Conservation (phyloP, 306 rosid species). For the Geum urbanum region DNA sequence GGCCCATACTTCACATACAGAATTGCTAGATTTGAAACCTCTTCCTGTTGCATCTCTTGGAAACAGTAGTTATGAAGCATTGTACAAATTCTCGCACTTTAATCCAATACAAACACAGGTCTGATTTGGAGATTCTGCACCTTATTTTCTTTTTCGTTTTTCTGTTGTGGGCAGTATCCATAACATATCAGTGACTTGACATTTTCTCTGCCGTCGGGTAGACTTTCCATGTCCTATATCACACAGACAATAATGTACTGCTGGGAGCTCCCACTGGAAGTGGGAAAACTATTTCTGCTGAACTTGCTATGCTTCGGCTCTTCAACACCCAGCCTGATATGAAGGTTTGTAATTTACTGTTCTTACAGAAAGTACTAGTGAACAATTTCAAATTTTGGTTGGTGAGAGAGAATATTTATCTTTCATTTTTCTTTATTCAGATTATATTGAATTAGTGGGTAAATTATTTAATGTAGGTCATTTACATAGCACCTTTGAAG, state of each 20-base stretch:
- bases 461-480: conserved; percentile 52
- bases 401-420: background rate
- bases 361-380: background rate
- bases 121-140: conserved; percentile 26
- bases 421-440: no score
- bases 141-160: conserved; percentile 13
- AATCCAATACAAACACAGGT: conserved; percentile 99
- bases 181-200: conserved; percentile 5
- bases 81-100: conserved; percentile 85
- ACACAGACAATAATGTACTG: conserved; percentile 83
- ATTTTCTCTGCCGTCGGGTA: conserved; percentile 38
- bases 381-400: background rate
- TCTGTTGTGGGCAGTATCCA: conserved; percentile 9
- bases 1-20: conserved; percentile 82
- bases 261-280: conserved; percentile 99
- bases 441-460: background rate
- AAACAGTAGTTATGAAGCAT: conserved; percentile 59
- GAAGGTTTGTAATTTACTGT: conserved; percentile 52
- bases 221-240: conserved; percentile 89
- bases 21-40: conserved; percentile 89
- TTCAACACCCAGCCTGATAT: conserved; percentile 90
- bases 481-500: conserved; percentile 96
- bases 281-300: conserved; percentile 98
- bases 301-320: conserved; percentile 94
- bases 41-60: conserved; percentile 88